phyloP scores from a whole-genome alignment of 2,329 filamentous ascomycete species.

The Trichoderma sp. region DNA sequence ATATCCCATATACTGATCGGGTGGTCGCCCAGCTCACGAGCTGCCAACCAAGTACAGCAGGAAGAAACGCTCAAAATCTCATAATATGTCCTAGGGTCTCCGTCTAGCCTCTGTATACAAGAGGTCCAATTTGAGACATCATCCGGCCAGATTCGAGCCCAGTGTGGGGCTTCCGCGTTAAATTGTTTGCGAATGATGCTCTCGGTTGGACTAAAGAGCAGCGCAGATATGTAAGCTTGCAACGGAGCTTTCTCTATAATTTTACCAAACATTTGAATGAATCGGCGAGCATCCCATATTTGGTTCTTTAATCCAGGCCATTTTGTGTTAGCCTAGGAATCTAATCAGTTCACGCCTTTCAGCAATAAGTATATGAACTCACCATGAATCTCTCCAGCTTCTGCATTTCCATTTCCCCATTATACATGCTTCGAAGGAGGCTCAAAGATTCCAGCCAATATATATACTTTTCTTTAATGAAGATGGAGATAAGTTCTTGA shows the following conservation, averaged over 20 bases:
- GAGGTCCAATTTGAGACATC: too few species aligned
- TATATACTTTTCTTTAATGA: not conserved
- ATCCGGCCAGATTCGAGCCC: not conserved
- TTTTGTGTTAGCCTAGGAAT: not conserved
- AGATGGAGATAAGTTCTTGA: accelerated
- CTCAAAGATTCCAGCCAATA: not conserved
- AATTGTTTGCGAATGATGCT: not conserved
- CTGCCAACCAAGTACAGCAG: too few species aligned
- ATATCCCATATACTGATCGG: too few species aligned
- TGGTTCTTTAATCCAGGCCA: not conserved
- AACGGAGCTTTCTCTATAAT: not conserved
- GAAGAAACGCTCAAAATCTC: too few species aligned
- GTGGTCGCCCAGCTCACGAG: too few species aligned
- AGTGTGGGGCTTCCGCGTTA: not conserved
- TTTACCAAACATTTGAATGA: not conserved
- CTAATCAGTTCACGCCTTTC: not conserved
- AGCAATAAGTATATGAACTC: not conserved
- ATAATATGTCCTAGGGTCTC: too few species aligned
- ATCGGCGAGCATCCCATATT: not conserved
- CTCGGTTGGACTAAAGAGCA: not conserved
- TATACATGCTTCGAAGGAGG: not conserved
- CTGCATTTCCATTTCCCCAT: not conserved
- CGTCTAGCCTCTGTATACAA: not conserved
- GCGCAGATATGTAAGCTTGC: not conserved
- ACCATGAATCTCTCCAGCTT: not conserved